Conservation (phyloP, 768 basidiomycete species). For the Hygrophorus russula region DNA sequence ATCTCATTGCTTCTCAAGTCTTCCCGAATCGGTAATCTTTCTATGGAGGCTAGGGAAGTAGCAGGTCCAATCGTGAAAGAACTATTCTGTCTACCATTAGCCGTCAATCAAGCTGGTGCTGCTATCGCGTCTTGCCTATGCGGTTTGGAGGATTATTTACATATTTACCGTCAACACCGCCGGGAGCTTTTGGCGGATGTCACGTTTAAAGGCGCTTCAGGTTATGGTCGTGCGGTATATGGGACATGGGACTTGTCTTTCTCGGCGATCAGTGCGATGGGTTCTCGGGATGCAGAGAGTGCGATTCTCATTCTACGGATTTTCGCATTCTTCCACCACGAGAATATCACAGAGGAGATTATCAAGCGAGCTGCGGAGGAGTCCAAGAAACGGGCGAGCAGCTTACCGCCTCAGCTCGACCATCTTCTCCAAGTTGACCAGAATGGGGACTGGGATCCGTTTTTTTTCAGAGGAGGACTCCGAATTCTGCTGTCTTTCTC, state of each 20-base stretch:
- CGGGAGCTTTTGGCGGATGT: slow-evolving; percentile 6
- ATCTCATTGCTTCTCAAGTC: slow-evolving; percentile 10
- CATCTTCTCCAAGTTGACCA: neutral
- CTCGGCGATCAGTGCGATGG: slow-evolving; percentile 7
- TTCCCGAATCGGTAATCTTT: slow-evolving; percentile 1
- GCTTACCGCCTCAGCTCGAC: neutral
- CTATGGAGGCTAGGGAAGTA: neutral
- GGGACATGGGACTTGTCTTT: slow-evolving; percentile 13
- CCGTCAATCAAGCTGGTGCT: slow-evolving; percentile 13
- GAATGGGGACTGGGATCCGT: slow-evolving; percentile 7
- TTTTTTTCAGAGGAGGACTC: slow-evolving; percentile 9
- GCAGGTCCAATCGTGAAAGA: slow-evolving; percentile 8
- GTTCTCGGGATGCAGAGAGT: slow-evolving; percentile 5
- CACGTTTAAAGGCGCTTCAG: slow-evolving; percentile 6
- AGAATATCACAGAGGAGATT: slow-evolving; percentile 8
- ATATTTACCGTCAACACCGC: slow-evolving; percentile 5
- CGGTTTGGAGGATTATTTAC: slow-evolving; percentile 9
- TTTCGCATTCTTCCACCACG: slow-evolving; percentile 13
- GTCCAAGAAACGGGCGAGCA: neutral
- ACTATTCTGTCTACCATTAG: slow-evolving; percentile 5
- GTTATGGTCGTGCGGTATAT: slow-evolving; percentile 12
- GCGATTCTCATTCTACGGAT: slow-evolving; percentile 11
- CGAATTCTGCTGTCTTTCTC: slow-evolving; percentile 11
- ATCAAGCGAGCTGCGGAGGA: slow-evolving; percentile 8
- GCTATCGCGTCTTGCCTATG: slow-evolving; percentile 9